Base-by-base conservation (phyloP, 2,329 filamentous ascomycete genomes). In the Penicillium janthinellum region DNA sequence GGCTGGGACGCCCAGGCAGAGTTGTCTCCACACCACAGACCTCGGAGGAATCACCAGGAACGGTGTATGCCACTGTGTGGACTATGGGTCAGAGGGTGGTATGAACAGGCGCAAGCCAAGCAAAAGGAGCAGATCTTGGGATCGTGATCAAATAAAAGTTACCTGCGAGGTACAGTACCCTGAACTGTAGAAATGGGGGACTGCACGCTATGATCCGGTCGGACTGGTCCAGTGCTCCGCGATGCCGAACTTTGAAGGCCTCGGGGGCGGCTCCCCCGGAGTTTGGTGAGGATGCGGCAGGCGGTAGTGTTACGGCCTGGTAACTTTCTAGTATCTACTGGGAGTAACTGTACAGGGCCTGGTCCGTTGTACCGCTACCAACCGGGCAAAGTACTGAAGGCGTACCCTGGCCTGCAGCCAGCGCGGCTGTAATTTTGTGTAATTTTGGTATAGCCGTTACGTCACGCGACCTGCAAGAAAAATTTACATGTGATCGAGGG, bases 401-500 rank as follows among this genome's bases (percentile, higher is more conserved):
- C 20, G 37, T 31, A 42, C 8, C 22, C 15, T 5, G 35, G 20
- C 3, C 8, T 31, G 14, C 51, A 8, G 17, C 31, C 15, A 28
- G 15, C 14, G n/a, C 42, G 17, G n/a, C 35, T 25, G 57, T 59
- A 47, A 35, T 52, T 42, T 50, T 1, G 4, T 67, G 70, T 71
- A 64, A 39, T 64, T 67, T 66, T 64, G 54, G 71, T 75, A 73
- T 49, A 58, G 14, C 10, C 20, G 54, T 71, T 74, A 74, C 71
- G 67, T 74, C 72, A 75, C 72, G 71, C 72, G 72, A 70, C 68
- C 69, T 39, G 57, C 34, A 39, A 41, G n/a, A 52, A 66, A 66
- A 70, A 71, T 74, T 74, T 67, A 68, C 73, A 75, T 75, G 73
- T 75, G 73, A 75, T 74, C 60, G 50, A 41, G 20, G 25, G 38